Base-by-base conservation (phyloP, 495 filamentous ascomycete genomes). In the Talaromyces ruber region DNA sequence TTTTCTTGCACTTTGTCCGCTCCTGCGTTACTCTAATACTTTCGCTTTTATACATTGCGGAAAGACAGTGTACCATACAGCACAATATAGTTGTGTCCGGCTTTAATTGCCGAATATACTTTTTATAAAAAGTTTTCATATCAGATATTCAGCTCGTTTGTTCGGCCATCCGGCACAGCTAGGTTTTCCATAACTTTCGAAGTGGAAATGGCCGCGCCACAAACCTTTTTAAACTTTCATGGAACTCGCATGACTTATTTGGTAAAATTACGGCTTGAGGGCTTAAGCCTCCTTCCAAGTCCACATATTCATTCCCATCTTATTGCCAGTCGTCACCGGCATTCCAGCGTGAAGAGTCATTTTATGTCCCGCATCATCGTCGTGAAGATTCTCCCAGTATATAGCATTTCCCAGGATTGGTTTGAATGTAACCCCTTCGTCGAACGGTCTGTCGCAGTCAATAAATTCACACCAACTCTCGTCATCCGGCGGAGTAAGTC, bases 301-400 rank as follows among this genome's bases (percentile, higher is more conserved):
- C 88, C 88, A 92, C 66, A 91, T 88, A 76, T 92, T 92, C 84
- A 92, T 81, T n/a, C 88, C 89, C 58, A 90, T 80, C 79, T 92
- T 92, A 58, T 72, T 81, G 25, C 89, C 89, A 61, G 73, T 76
- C 43, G 76, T 81, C 6, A 91, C 87, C 37, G 87, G 86, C 67
- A 88, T 67, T 32, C 87, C 86, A 6, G 87, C 87, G 77, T 92
- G 89, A 72, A 88, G 80, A 34, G 82, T 86, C 71, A 84, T 79
- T 65, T 80, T 72, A 71, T 89, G 86, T 28, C 86, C 87, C 6
- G 68, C 74, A 51, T 88, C 87, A 74, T 86, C 81, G 3, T 77
- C 69, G 18, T 78, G 65, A 63, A 92, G 67, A 74, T 92, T 92
- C 76, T 84, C 82, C 88, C 89, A 92, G 68, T 85, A 92, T 16